Evolutionary conservation across 495 filamentous ascomycete species (phyloP).

Genomic region (Neohortaea acidophila): DNA sequence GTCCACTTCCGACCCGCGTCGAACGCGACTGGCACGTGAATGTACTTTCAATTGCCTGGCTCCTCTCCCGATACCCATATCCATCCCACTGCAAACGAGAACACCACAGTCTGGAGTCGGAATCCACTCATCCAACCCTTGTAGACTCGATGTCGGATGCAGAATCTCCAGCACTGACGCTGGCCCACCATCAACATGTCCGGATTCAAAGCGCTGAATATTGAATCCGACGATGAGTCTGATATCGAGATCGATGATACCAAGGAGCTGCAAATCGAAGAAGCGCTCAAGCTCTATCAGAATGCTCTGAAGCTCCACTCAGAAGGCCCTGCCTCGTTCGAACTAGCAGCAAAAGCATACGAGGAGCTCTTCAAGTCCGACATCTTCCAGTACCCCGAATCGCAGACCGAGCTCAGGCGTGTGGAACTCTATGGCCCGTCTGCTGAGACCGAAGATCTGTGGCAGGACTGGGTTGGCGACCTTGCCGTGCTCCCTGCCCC

Average conservation of each 20-base stretch:
- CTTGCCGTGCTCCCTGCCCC: conserved; percentile 27
- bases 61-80: too few relatives aligned
- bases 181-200: conserved; percentile 26
- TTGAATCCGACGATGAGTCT: conserved; percentile 77
- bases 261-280: conserved; percentile 91
- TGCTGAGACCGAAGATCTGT: conserved; percentile 30
- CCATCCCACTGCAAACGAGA: too few relatives aligned
- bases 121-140: too few relatives aligned
- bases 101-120: too few relatives aligned
- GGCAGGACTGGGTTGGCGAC: conserved; percentile 21
- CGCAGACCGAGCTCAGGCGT: conserved; percentile 59
- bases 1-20: too few relatives aligned
- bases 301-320: conserved; percentile 81
- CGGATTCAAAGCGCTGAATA: conserved; percentile 69
- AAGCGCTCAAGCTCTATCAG: conserved; percentile 91
- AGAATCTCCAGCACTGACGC: too few relatives aligned
- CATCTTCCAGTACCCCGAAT: conserved; percentile 82
- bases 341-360: conserved; percentile 71
- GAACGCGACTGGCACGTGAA: too few relatives aligned
- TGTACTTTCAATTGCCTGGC: too few relatives aligned
- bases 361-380: conserved; percentile 73
- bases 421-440: conserved; percentile 42
- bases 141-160: too few relatives aligned
- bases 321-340: conserved; percentile 60
- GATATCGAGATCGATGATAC: conserved; percentile 91